Percentiles rank a stretch among this genome's conserved stretches.
Evolutionary conservation across 805 yeast species (phyloP).

Genomic region (Spathaspora hagerdaliae): DNA sequence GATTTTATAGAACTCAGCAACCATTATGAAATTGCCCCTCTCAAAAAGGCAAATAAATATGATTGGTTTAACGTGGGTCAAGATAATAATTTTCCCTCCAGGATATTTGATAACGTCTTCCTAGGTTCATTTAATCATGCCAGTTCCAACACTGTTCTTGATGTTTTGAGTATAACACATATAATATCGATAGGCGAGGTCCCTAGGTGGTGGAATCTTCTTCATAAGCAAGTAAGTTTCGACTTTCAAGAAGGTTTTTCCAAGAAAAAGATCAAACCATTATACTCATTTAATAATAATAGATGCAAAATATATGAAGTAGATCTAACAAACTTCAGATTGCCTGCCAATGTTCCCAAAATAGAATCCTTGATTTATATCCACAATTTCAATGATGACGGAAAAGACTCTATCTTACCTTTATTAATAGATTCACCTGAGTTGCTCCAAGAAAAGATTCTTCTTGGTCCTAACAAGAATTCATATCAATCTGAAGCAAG

Average conservation of each 20-base stretch:
- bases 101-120: conserved; percentile 22
- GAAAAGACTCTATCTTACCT: conserved; percentile 29
- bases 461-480: conserved; percentile 17
- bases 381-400: conserved; percentile 35
- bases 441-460: conserved; percentile 23
- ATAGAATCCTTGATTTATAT: conserved; percentile 21
- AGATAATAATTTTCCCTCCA: conserved; percentile 36
- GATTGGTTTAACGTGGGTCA: conserved; percentile 32
- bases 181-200: conserved; percentile 34
- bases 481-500: conserved; percentile 1
- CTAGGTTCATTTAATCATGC: conserved; percentile 34
- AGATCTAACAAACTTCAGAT: conserved; percentile 4
- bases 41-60: conserved; percentile 2
- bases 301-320: conserved; percentile 17
- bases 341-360: neutral
- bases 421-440: conserved; percentile 26
- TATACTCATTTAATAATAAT: conserved; percentile 16
- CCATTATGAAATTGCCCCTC: conserved; percentile 2
- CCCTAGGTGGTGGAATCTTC: conserved; percentile 27
- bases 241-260: conserved; percentile 10
- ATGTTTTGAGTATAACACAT: conserved; percentile 18
- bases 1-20: conserved; percentile 2
- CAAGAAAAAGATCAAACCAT: conserved; percentile 9
- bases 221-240: conserved; percentile 9
- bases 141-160: conserved; percentile 24